Base-by-base conservation (phyloP, 1,284 basidiomycete genomes). In the Neolentinus lepideus region DNA sequence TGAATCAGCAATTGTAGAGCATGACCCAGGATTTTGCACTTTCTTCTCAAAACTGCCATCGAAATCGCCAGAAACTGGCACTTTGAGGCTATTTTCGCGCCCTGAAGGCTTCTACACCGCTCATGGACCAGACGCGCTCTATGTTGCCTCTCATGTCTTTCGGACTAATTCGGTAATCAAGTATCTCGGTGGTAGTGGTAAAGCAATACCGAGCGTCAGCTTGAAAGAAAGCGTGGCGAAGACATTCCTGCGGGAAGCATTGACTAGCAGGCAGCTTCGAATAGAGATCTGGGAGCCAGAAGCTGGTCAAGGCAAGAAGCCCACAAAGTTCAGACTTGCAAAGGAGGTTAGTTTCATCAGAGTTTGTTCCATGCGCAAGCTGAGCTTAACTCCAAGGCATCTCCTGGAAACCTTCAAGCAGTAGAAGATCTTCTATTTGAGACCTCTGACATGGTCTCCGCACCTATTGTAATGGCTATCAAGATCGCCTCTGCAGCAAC, bases 341-440 rank as follows among this genome's bases (percentile, higher is more conserved):
- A 94, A 94, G 71, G 85, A 92, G 77, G 92, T 88, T 60, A 22
- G 53, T 47, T 62, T 16, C 14, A 55, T 4, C 10, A 38, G 3
- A 21, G 16, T n/a, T n/a, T n/a, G 38, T 2, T 19, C 45, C 29
- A 51, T 54, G 14, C 16, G 2, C 16, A 55, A 46, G 55, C 55
- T 58, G 51, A 52, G 58, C 53, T 51, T 56, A 51, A 50, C 56
- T 61, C 24, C 54, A n/a, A 92, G 87, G 94, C 94, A 0, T 95
- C 93, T 3, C 97, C 97, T 0, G 97, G 97, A 53, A 99, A 99
- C 68, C 73, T 99, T 10, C 90, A 92, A 66, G 86, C 90, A 26
- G 85, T 99, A 14, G 97, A 99, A 70, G 97, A 98, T 61, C 75
- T 99, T 19, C 79, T 99, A 11, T 99, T 99, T 68, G 78, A 79